Evolutionary conservation across 805 yeast species (phyloP).

Genomic region (Metschnikowia continentalis): DNA sequence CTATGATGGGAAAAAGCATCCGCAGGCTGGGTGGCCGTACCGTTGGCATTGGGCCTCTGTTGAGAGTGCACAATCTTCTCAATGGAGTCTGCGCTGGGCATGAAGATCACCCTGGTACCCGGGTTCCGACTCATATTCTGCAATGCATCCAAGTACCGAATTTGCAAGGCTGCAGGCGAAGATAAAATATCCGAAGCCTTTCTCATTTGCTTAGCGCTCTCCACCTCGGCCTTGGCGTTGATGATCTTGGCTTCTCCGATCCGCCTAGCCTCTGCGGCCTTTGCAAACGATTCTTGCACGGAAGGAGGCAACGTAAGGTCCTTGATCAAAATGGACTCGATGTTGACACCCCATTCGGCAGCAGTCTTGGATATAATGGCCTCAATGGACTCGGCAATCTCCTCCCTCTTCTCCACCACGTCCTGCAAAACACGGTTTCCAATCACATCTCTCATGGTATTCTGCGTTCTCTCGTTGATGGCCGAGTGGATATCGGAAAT

Average conservation of each 20-base stretch:
- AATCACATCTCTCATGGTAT: conserved; percentile 67
- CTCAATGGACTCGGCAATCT: conserved; percentile 59
- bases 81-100: conserved; percentile 52
- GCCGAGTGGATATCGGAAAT: conserved; percentile 53
- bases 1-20: conserved; percentile 4
- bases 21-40: conserved; percentile 1
- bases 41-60: conserved; percentile 6
- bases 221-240: conserved; percentile 72
- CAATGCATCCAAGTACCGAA: conserved; percentile 75
- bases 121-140: conserved; percentile 63
- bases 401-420: conserved; percentile 69
- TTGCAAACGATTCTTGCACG: conserved; percentile 58
- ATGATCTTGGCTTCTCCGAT: conserved; percentile 75
- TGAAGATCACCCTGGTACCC: conserved; percentile 65
- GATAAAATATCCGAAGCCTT: conserved; percentile 74
- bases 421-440: conserved; percentile 66
- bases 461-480: conserved; percentile 63
- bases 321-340: conserved; percentile 65
- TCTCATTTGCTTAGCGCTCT: conserved; percentile 70
- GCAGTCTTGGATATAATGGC: conserved; percentile 60
- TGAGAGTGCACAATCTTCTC: conserved; percentile 33
- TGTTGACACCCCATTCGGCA: conserved; percentile 63
- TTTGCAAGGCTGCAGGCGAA: conserved; percentile 74
- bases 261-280: conserved; percentile 73
- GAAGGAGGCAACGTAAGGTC: conserved; percentile 53